phyloP scores from a whole-genome alignment of 768 basidiomycete species.

The Mycena vulgaris region DNA sequence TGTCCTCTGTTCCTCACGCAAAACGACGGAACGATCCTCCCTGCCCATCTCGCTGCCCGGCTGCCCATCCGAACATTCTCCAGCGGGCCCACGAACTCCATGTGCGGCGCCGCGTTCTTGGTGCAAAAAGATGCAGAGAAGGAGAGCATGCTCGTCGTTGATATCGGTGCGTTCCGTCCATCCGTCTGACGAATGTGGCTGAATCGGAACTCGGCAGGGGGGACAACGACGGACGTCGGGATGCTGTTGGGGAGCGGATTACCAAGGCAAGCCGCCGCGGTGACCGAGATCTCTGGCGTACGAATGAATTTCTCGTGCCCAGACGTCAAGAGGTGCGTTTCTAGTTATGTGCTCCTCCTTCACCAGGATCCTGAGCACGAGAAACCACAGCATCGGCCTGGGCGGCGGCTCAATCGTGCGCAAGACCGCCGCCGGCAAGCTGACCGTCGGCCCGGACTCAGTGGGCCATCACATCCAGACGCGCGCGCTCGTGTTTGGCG shows the following conservation, averaged over 20 bases:
- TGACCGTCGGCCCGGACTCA: slow-evolving; percentile 69
- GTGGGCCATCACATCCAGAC: slow-evolving; percentile 66
- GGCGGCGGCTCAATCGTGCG: slow-evolving; percentile 71
- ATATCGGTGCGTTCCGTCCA: slow-evolving; percentile 51
- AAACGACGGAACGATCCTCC: slow-evolving; percentile 66
- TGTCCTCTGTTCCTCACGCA: slow-evolving; percentile 66
- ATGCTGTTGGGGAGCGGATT: slow-evolving; percentile 68
- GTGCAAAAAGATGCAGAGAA: slow-evolving; percentile 55
- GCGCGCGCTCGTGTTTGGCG: slow-evolving; percentile 66
- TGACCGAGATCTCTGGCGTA: slow-evolving; percentile 67
- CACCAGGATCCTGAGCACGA: not conserved
- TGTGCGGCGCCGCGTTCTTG: slow-evolving; percentile 72
- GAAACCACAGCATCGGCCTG: slow-evolving; percentile 60
- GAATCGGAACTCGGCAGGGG: slow-evolving; percentile 49
- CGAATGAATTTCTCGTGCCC: slow-evolving; percentile 69
- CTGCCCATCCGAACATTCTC: slow-evolving; percentile 73
- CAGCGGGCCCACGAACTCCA: slow-evolving; percentile 73
- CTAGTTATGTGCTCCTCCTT: not conserved
- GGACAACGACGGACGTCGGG: slow-evolving; percentile 72
- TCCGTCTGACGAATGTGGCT: not conserved
- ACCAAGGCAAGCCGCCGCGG: slow-evolving; percentile 69
- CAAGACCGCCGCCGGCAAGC: slow-evolving; percentile 44
- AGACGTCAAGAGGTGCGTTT: slow-evolving; percentile 56
- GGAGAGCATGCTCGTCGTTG: slow-evolving; percentile 64
- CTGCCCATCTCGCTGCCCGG: slow-evolving; percentile 59